Evolutionary conservation across 208 protist species (phyloP), one percentile per base, ranked within the genome.

Genomic region (Strigomonas culicis): DNA sequence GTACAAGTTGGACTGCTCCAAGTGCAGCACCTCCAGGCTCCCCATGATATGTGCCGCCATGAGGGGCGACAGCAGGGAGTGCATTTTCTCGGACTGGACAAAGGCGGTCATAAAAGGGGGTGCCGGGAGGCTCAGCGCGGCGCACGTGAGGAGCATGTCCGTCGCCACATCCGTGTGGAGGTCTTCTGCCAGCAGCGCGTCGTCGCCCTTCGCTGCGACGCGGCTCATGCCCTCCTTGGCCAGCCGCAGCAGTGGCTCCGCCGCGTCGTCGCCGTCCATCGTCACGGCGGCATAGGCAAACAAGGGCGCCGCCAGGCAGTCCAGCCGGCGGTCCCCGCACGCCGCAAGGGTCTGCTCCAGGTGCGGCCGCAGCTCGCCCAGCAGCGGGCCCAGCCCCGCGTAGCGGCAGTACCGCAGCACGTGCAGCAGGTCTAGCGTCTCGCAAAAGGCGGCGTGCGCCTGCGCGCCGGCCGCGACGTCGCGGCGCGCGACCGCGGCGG

Each of bases 11-110:
- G 68, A 70, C 10, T 36, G 21, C 11, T 22, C 53, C 1, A 89
- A 53, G 7, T 44, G 34, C 39, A 86, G 31, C 11, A 47, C 66
- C 36, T 77, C 66, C 4, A 89, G 64, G 25, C 73, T 79, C 59
- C 78, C 79, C 25, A 89, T 25, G 1, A 81, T 72, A 52, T 68
- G 67, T 4, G 68, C 72, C 2, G 72, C 79, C 17, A 84, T 43
- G 10, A 53, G 44, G 1, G 82, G 82, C 1, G 75, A 84, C 41
- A 77, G 68, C 21, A 84, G 36, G 3, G 68, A 63, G 51, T 89
- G 82, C 3, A 85, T 46, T 4, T 41, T 28, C 25, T 31, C 25
- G 4, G 6, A 11, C 28, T 58, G 8, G 13, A 30, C 52, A 4
- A 58, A 34, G 4, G 13, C 4, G 8, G 30, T 30, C 25, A 58